Evolutionary conservation across 257 asterid species (phyloP).

Genomic region (Coffea eugenioides): DNA sequence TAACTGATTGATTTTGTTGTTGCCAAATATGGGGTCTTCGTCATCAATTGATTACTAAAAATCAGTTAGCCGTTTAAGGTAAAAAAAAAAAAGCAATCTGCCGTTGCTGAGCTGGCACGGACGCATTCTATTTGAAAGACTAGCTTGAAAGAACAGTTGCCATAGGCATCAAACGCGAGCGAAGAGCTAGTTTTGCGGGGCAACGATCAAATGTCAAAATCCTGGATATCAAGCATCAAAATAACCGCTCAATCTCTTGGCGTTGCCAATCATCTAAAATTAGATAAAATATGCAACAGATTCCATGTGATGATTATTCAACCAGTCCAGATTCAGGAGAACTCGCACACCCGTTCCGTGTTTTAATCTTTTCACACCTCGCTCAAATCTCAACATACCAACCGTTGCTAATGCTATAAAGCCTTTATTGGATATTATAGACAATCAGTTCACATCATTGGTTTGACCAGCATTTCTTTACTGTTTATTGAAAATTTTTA

Average conservation of each 20-base stretch:
- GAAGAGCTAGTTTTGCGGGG: too few species aligned
- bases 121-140: too few species aligned
- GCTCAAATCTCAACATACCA: not conserved
- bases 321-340: not conserved
- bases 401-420: not conserved
- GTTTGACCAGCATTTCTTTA: not conserved
- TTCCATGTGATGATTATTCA: too few species aligned
- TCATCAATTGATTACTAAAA: not conserved
- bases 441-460: not conserved
- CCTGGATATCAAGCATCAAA: too few species aligned
- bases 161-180: too few species aligned
- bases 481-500: too few species aligned
- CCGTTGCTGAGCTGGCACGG: not conserved
- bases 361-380: not conserved
- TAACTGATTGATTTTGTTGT: not conserved
- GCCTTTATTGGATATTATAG: not conserved
- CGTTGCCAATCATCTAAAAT: too few species aligned
- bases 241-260: too few species aligned
- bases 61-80: not conserved
- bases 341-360: too few species aligned
- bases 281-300: too few species aligned
- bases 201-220: too few species aligned
- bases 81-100: not conserved
- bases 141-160: too few species aligned
- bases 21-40: conserved; percentile 2